Evolutionary conservation across 2,329 filamentous ascomycete genomes (phyloP).

Genomic region (Aureobasidium namibiae): DNA sequence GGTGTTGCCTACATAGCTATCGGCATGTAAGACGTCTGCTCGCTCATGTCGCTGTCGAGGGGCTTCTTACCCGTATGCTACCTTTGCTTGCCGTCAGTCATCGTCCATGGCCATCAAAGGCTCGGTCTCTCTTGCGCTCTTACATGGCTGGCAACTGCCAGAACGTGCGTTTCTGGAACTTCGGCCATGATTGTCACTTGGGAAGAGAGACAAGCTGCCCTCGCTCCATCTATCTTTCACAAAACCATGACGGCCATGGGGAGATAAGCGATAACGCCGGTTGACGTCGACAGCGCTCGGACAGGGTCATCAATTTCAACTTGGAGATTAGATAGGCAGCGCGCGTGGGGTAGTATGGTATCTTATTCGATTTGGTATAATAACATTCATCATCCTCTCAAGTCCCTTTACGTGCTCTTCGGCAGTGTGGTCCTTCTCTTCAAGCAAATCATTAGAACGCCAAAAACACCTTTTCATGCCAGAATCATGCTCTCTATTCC

Average conservation of each 20-base stretch:
- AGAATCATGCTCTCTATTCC: not conserved
- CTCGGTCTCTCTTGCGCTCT: constrained; percentile 31
- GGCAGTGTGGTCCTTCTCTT: not conserved
- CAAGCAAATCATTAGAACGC: constrained; percentile 5
- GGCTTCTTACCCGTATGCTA: constrained; percentile 61
- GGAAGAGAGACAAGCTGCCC: not conserved
- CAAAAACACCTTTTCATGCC: constrained; percentile 13
- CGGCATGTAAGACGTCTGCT: constrained; percentile 14
- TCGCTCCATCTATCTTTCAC: not conserved
- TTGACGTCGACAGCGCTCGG: not conserved
- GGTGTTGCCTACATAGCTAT: constrained; percentile 93
- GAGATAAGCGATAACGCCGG: constrained; percentile 11
- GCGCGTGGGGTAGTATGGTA: not conserved
- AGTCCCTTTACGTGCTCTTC: not conserved
- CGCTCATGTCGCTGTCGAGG: not conserved
- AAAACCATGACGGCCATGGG: not conserved
- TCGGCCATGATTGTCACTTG: constrained; percentile 15
- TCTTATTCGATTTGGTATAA: constrained; percentile 8
- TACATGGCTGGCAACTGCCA: constrained; percentile 95
- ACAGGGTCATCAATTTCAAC: not conserved
- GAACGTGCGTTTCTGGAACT: constrained; percentile 59
- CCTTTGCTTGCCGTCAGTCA: constrained; percentile 39
- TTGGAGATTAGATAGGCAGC: not conserved
- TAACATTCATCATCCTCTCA: not conserved
- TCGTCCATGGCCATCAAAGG: constrained; percentile 17